Conservation (phyloP, 192 early-diverging fungal species). For the Coemansia sp. region DNA sequence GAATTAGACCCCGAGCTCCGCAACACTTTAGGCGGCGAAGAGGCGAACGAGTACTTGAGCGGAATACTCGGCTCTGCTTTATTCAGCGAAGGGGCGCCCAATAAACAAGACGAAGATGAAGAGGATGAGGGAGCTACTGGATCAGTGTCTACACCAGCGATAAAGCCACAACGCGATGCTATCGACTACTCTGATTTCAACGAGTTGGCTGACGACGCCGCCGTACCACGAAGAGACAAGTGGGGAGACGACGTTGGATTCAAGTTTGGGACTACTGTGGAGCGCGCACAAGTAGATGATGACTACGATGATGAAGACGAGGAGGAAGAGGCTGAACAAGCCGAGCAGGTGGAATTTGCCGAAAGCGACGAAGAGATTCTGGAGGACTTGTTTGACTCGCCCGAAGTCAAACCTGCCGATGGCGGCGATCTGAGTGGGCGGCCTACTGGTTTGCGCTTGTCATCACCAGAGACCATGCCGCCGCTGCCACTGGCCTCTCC, state of each 20-base stretch:
- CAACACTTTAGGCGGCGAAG: slow-evolving; percentile 50
- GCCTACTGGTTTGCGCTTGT: not conserved
- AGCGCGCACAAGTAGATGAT: slow-evolving; percentile 58
- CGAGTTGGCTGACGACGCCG: slow-evolving; percentile 68
- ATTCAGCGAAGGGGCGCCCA: slow-evolving; percentile 25
- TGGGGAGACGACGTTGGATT: slow-evolving; percentile 13
- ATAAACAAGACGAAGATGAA: slow-evolving; percentile 38
- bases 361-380: slow-evolving; percentile 47
- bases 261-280: slow-evolving; percentile 11
- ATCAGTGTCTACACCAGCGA: slow-evolving; percentile 17
- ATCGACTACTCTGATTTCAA: slow-evolving; percentile 84
- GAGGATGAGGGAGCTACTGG: slow-evolving; percentile 15
- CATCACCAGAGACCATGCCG: not conserved
- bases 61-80: slow-evolving; percentile 34
- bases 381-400: slow-evolving; percentile 57
- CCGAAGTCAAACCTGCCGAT: slow-evolving; percentile 14
- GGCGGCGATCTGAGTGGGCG: not conserved
- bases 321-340: slow-evolving; percentile 10
- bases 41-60: slow-evolving; percentile 28
- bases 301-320: slow-evolving; percentile 58
- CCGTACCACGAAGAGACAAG: slow-evolving; percentile 27
- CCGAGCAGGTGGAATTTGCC: slow-evolving; percentile 9
- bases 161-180: slow-evolving; percentile 68
- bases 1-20: slow-evolving; percentile 59
- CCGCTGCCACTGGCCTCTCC: not conserved